phyloP scores from a whole-genome alignment of 2,329 filamentous ascomycete species.

The Dactylellina cionopaga region DNA sequence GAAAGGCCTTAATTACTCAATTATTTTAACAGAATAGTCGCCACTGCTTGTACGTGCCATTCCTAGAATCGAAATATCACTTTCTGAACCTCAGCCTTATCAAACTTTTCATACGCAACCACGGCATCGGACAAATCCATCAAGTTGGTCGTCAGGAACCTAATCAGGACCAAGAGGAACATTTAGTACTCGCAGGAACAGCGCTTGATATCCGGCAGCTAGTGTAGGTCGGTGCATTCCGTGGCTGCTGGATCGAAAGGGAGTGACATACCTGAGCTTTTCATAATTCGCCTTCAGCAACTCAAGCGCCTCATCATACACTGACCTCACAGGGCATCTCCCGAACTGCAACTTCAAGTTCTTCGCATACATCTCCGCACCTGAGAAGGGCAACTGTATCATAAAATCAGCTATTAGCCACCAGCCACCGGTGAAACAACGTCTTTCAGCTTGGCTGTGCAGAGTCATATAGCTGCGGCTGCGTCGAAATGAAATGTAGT shows the following conservation, averaged over 20 bases:
- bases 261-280: conserved; percentile 68
- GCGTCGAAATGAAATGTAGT: conserved; percentile 34
- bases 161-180: conserved; percentile 44
- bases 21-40: conserved; percentile 16
- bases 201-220: not conserved
- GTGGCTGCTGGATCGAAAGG: not conserved
- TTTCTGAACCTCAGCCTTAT: conserved; percentile 67
- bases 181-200: conserved; percentile 1
- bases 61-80: conserved; percentile 62
- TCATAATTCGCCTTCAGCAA: conserved; percentile 74
- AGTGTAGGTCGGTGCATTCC: not conserved
- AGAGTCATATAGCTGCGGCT: conserved; percentile 20
- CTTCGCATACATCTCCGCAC: conserved; percentile 67
- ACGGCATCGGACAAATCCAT: conserved; percentile 66
- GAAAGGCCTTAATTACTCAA: conserved; percentile 5
- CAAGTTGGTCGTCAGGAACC: conserved; percentile 67
- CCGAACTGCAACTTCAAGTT: conserved; percentile 80
- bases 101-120: conserved; percentile 67
- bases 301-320: conserved; percentile 73
- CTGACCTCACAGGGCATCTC: conserved; percentile 76
- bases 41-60: conserved; percentile 44
- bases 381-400: conserved; percentile 55
- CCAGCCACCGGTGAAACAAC: too few species aligned
- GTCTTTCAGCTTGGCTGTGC: conserved; percentile 11
- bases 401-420: conserved; percentile 65